phyloP scores from a whole-genome alignment of 768 basidiomycete species.

The Lactarius psammicola region DNA sequence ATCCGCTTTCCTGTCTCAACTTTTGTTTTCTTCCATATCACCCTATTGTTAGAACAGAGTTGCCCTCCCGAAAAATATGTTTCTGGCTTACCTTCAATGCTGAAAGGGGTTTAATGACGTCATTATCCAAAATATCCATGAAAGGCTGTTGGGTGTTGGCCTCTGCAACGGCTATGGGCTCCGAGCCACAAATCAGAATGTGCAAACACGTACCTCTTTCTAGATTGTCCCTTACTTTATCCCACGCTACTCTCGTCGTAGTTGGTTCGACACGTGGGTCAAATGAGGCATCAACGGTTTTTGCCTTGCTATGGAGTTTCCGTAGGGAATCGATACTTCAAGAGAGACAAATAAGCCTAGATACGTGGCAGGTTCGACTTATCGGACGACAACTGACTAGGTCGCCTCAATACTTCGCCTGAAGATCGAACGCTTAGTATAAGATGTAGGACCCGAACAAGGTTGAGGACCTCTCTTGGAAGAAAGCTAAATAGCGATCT shows the following conservation, averaged over 20 bases:
- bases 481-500: neutral
- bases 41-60: neutral
- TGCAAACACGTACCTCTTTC: neutral
- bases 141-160: neutral
- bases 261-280: neutral
- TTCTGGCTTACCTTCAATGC: neutral
- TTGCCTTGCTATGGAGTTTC: neutral
- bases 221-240: neutral
- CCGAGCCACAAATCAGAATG: neutral
- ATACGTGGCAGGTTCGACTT: neutral
- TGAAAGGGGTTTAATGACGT: neutral
- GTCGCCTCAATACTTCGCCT: neutral
- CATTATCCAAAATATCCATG: neutral
- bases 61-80: rapidly evolving
- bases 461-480: neutral
- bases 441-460: neutral
- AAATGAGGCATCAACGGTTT: no score
- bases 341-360: neutral
- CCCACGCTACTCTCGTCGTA: neutral
- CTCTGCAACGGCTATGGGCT: neutral
- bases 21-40: neutral
- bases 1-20: neutral
- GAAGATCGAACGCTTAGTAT: neutral
- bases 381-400: neutral
- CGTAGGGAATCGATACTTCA: neutral